Conservation (phyloP, 2,329 filamentous ascomycete genomes). For the Hypoxylon sp. region DNA sequence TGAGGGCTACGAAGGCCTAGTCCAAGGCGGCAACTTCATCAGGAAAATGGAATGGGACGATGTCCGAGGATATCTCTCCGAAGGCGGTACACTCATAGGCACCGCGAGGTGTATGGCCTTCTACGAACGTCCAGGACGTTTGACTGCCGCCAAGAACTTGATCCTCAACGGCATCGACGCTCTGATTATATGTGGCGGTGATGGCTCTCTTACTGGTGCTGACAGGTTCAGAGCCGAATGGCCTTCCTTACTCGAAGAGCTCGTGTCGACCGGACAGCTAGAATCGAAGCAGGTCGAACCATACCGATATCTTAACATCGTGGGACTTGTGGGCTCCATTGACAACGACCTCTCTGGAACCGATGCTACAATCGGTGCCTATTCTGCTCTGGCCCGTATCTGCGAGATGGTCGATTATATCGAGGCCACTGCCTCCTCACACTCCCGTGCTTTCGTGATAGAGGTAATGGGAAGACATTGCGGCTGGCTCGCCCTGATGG, state of each 20-base stretch:
- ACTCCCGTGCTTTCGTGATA: conserved; percentile 96
- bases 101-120: conserved; percentile 95
- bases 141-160: conserved; percentile 94
- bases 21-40: conserved; percentile 90
- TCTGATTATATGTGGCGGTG: conserved; percentile 95
- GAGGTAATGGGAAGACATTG: conserved; percentile 99
- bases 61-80: conserved; percentile 92
- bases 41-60: conserved; percentile 91
- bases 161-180: conserved; percentile 93
- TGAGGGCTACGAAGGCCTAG: conserved; percentile 96
- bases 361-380: conserved; percentile 97
- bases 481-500: conserved; percentile 97
- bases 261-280: conserved; percentile 81
- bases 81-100: conserved; percentile 95
- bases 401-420: conserved; percentile 98
- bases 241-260: conserved; percentile 87
- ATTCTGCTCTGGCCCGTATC: conserved; percentile 92
- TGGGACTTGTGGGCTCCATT: conserved; percentile 95
- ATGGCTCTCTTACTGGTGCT: conserved; percentile 94
- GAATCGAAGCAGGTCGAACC: conserved; percentile 78
- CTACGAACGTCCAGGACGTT: conserved; percentile 86
- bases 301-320: conserved; percentile 92
- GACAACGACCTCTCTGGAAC: conserved; percentile 98
- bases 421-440: conserved; percentile 93
- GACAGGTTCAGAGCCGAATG: conserved; percentile 94